Evolutionary conservation across 192 early-diverging fungal species (phyloP).

Genomic region (Coemansia sp.): DNA sequence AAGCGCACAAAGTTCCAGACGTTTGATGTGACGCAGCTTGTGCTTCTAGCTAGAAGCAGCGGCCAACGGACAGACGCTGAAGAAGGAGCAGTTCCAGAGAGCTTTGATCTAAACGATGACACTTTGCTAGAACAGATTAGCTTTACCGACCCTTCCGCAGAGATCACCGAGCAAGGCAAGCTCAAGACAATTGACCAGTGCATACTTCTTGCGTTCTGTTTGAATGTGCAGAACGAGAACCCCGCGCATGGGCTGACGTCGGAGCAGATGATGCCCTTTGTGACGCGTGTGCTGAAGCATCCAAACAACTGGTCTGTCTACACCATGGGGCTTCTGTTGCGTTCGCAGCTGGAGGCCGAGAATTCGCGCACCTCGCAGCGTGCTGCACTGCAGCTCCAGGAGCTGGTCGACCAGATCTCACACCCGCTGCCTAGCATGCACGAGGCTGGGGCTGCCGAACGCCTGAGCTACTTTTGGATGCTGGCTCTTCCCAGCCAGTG

Average conservation of each 20-base stretch:
- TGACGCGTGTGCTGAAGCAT: slow-evolving; percentile 85
- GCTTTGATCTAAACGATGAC: slow-evolving; percentile 87
- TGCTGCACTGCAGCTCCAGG: slow-evolving; percentile 87
- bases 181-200: slow-evolving; percentile 83
- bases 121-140: slow-evolving; percentile 81
- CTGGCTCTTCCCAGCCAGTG: slow-evolving; percentile 87
- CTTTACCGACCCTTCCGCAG: slow-evolving; percentile 58
- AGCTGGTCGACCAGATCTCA: slow-evolving; percentile 92
- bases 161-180: slow-evolving; percentile 61
- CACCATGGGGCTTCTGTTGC: slow-evolving; percentile 90
- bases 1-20: slow-evolving; percentile 90
- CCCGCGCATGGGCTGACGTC: slow-evolving; percentile 88
- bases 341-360: slow-evolving; percentile 84
- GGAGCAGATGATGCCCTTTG: slow-evolving; percentile 96
- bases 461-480: slow-evolving; percentile 78
- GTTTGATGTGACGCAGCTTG: slow-evolving; percentile 86
- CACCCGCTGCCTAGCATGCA: slow-evolving; percentile 31
- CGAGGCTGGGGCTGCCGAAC: slow-evolving; percentile 60
- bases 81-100: slow-evolving; percentile 61
- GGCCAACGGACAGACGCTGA: slow-evolving; percentile 34
- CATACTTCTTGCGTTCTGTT: slow-evolving; percentile 82
- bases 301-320: slow-evolving; percentile 98
- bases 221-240: slow-evolving; percentile 95
- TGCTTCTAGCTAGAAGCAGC: slow-evolving; percentile 83
- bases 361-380: slow-evolving; percentile 90